Percentiles rank a stretch among this genome's conserved stretches.
Conservation (phyloP, 495 filamentous ascomycete genomes). For the Hypomontagnella monticulosa region DNA sequence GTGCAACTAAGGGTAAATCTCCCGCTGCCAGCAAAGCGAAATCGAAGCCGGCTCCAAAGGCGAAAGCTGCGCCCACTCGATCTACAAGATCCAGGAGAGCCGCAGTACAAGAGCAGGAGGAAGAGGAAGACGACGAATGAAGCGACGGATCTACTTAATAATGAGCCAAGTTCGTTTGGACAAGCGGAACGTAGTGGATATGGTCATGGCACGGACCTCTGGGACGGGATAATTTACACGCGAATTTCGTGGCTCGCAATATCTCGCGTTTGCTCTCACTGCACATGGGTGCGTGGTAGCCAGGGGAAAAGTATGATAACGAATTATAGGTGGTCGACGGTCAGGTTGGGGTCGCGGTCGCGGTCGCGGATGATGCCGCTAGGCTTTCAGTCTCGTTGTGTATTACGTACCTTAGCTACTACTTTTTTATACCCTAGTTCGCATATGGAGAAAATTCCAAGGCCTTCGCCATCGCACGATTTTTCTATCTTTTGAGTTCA, state of each 20-base stretch:
- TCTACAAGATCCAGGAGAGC: conserved; percentile 44
- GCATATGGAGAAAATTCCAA: conserved; percentile 14
- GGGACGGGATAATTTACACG: not conserved
- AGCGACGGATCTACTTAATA: not conserved
- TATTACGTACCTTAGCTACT: conserved; percentile 1
- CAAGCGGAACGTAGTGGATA: too few species aligned
- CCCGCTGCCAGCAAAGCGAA: conserved; percentile 36
- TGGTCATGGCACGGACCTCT: not conserved
- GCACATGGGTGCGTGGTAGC: not conserved
- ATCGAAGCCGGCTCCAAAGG: conserved; percentile 37
- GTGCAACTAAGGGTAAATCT: conserved; percentile 34
- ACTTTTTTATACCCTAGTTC: conserved; percentile 39
- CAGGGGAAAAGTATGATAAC: conserved; percentile 28
- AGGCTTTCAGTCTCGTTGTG: conserved; percentile 2
- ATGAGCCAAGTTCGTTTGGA: too few species aligned
- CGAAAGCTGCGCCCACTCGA: conserved; percentile 35
- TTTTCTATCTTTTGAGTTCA: not conserved
- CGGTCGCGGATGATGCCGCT: conserved; percentile 7
- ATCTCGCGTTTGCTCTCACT: not conserved
- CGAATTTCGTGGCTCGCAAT: not conserved
- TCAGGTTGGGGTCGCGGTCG: not conserved
- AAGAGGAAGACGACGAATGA: conserved; percentile 35
- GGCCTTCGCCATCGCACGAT: not conserved
- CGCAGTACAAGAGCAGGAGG: conserved; percentile 32
- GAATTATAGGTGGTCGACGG: not conserved